Evolutionary conservation across 495 filamentous ascomycete genomes (phyloP).

Genomic region (Cercophora sp.): DNA sequence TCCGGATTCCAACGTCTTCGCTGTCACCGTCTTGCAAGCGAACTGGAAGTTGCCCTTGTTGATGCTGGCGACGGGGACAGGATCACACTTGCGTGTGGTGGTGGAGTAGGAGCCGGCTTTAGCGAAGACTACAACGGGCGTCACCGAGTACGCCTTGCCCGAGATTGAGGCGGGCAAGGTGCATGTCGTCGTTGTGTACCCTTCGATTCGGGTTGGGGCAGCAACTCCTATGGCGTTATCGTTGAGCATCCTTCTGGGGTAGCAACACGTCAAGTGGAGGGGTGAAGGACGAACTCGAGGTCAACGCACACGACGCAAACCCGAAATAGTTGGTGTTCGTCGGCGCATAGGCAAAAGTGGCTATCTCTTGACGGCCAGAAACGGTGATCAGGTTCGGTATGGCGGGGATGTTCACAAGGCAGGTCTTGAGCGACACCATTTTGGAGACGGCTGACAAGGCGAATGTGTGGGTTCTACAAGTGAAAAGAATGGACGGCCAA

Average conservation of each 20-base stretch:
- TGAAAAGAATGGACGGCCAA: conserved; percentile 11
- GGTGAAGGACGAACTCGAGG: neutral
- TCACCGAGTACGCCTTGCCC: conserved; percentile 10
- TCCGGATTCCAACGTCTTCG: conserved; percentile 1
- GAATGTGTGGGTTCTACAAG: neutral
- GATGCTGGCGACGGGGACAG: conserved; percentile 10
- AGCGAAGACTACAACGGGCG: neutral
- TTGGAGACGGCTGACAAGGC: neutral
- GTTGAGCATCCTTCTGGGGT: neutral
- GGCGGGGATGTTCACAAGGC: conserved; percentile 7
- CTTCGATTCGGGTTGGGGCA: neutral
- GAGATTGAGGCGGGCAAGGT: conserved; percentile 3
- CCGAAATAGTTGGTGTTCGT: conserved; percentile 12
- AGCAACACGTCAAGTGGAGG: neutral
- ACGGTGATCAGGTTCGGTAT: neutral
- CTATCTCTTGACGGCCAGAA: neutral
- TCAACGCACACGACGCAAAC: conserved; percentile 1
- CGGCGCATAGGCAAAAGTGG: conserved; percentile 4
- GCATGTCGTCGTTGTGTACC: neutral
- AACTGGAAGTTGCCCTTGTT: conserved; percentile 15
- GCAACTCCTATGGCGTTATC: neutral
- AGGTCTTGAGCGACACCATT: conserved; percentile 6
- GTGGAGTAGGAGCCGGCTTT: neutral
- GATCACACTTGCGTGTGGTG: conserved; percentile 6
- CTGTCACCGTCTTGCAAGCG: conserved; percentile 5